These are phyloP conservation scores for Ustilago vetiveriae DNA, from an alignment of 1,284 basidiomycete genomes.

Conservation along the genomic window DNA sequence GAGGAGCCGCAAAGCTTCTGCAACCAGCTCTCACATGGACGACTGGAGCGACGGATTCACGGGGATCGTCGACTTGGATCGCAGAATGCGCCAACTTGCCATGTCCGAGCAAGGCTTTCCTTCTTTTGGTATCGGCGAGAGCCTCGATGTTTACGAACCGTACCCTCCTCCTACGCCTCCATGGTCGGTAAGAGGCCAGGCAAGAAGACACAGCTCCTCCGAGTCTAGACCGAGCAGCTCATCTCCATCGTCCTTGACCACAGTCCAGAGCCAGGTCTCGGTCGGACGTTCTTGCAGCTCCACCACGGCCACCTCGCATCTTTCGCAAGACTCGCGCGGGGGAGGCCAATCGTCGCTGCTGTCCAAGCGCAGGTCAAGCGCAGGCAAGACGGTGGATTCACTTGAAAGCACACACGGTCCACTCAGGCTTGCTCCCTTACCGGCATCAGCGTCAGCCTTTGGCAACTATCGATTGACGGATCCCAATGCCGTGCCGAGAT, in stretches of 20 bases:
- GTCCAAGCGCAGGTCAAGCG: slow-evolving; percentile 23
- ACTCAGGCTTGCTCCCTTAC: slow-evolving; percentile 24
- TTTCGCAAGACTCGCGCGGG: slow-evolving; percentile 34
- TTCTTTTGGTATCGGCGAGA: neutral
- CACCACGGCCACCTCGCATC: slow-evolving; percentile 18
- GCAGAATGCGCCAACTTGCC: slow-evolving; percentile 48
- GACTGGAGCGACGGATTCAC: slow-evolving; percentile 51
- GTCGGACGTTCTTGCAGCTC: slow-evolving; percentile 12
- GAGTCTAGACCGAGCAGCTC: slow-evolving; percentile 7
- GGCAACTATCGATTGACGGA: slow-evolving; percentile 32
- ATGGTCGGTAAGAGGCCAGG: slow-evolving; percentile 8
- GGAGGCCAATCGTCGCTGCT: slow-evolving; percentile 21
- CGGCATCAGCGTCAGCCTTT: slow-evolving; percentile 26
- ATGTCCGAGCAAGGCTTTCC: slow-evolving; percentile 32
- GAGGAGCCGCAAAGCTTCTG: slow-evolving; percentile 11
- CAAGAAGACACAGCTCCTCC: slow-evolving; percentile 15
- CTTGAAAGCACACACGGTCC: slow-evolving; percentile 15
- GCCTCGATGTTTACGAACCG: slow-evolving; percentile 15
- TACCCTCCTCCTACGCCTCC: slow-evolving; percentile 3
- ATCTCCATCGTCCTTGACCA: slow-evolving; percentile 23
- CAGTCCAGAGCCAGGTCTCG: slow-evolving; percentile 16
- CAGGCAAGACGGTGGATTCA: slow-evolving; percentile 14
- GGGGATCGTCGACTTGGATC: slow-evolving; percentile 48
- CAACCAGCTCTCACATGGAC: slow-evolving; percentile 27
- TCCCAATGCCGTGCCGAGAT: neutral